phyloP scores from a whole-genome alignment of 305 asterid genomes.

The Solanum aculeatissimum region DNA sequence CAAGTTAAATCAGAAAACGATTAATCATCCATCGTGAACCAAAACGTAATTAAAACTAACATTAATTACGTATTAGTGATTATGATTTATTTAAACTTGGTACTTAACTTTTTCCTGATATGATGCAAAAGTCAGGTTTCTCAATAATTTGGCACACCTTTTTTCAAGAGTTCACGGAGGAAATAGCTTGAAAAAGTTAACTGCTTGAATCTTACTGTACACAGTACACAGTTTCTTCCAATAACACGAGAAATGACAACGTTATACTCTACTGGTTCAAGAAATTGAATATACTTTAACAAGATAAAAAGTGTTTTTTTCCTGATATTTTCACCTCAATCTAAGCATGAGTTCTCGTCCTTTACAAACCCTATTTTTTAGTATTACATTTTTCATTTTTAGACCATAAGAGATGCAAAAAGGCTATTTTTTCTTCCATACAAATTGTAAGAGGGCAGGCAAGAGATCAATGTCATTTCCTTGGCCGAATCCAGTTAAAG shows the following conservation, averaged over 20 bases:
- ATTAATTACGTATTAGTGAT: too few species aligned
- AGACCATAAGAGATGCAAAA: neutral
- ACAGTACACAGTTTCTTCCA: neutral
- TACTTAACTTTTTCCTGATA: neutral
- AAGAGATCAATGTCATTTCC: too few species aligned
- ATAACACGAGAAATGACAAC: neutral
- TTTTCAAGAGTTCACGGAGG: neutral
- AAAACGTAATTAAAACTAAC: neutral
- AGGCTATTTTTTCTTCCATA: too few species aligned
- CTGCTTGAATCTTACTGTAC: neutral
- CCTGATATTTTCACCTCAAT: neutral
- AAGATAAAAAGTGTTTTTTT: neutral
- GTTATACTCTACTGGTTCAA: neutral
- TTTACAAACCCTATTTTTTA: neutral
- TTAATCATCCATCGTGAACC: neutral
- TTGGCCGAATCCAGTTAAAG: too few species aligned
- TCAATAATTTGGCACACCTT: neutral
- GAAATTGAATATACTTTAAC: neutral
- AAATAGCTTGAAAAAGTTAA: neutral
- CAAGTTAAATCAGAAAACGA: neutral
- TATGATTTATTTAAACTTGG: neutral
- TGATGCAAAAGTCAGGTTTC: neutral
- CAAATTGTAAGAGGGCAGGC: too few species aligned
- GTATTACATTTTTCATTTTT: neutral
- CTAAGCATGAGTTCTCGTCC: neutral